Base-by-base conservation (phyloP, 805 yeast species). In the Candida broadrunensis region DNA sequence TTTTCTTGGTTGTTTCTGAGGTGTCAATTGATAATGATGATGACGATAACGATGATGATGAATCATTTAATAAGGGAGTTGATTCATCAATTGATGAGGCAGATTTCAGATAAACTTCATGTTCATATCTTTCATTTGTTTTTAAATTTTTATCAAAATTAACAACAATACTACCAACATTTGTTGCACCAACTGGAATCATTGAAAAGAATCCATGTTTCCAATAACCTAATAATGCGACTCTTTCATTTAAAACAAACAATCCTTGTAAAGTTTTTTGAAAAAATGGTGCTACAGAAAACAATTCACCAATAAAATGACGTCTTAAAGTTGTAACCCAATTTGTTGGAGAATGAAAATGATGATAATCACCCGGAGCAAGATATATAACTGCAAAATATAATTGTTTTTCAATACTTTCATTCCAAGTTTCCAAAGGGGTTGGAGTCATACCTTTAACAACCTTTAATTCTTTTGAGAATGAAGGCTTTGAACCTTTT, bases 181-280 rank as follows among this genome's bases (percentile, higher is more conserved):
- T 93, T 2, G 99, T 93, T 18, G 99, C 99, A 12, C 99, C 99
- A 11, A 93, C 99, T 0, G 99, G 97, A 1, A 96, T 91, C 99
- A 93, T 93, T 49, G 95, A 84, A 68, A 93, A 93, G 54, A 93
- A 93, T 0, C 99, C 99, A 60, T 93, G 77, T 58, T 85, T 87
- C 99, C 99, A 93, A 55, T 88, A 82, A 1, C 99, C 99, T 42
- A 93, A 74, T 37, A 93, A 67, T 0, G 99, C 95, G 3, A 93
- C 99, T 52, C 99, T 77, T 65, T 93, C 99, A 60, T 93, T 93
- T 51, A 93, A 69, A 3, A 91, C 87, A 60, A 93, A 93, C 48
- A 93, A 75, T 30, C 93, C 91, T 39, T 84, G 83, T 43, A 93
- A 76, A 18, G 95, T 81, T 48, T 78, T 79, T 65, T 93, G 99